phyloP scores from a whole-genome alignment of 768 basidiomycete species.

The Albatrellus ellisii region DNA sequence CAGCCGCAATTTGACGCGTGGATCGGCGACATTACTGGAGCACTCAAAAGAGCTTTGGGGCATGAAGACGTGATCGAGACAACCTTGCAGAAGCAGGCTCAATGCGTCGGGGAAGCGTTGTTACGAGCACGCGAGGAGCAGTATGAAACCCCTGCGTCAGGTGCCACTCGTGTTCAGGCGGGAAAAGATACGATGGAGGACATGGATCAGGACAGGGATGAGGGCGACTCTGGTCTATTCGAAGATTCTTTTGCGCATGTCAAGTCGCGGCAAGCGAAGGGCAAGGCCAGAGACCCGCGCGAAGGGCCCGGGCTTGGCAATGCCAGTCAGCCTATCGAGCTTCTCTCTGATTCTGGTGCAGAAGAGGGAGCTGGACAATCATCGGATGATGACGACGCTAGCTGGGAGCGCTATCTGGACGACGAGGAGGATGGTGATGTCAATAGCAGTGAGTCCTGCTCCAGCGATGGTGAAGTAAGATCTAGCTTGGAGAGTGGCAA shows the following conservation, averaged over 20 bases:
- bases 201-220: slow-evolving; percentile 20
- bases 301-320: slow-evolving; percentile 41
- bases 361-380: slow-evolving; percentile 15
- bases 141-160: neutral
- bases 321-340: slow-evolving; percentile 32
- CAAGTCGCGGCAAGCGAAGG: slow-evolving; percentile 31
- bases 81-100: too few species aligned
- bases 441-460: slow-evolving; percentile 19
- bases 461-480: slow-evolving; percentile 14
- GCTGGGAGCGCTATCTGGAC: slow-evolving; percentile 17
- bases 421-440: slow-evolving; percentile 18
- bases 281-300: slow-evolving; percentile 46
- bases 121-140: neutral
- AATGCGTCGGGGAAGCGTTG: too few species aligned
- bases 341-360: slow-evolving; percentile 24
- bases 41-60: slow-evolving; percentile 39
- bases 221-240: slow-evolving; percentile 13
- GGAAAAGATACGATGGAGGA: slow-evolving; percentile 18
- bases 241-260: slow-evolving; percentile 48
- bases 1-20: slow-evolving; percentile 57
- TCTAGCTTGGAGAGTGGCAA: slow-evolving; percentile 33
- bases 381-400: slow-evolving; percentile 17
- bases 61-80: slow-evolving; percentile 13
- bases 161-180: neutral
- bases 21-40: slow-evolving; percentile 49